phyloP scores from a whole-genome alignment of 1,284 basidiomycete genomes.

The Rhodofomes roseus region DNA sequence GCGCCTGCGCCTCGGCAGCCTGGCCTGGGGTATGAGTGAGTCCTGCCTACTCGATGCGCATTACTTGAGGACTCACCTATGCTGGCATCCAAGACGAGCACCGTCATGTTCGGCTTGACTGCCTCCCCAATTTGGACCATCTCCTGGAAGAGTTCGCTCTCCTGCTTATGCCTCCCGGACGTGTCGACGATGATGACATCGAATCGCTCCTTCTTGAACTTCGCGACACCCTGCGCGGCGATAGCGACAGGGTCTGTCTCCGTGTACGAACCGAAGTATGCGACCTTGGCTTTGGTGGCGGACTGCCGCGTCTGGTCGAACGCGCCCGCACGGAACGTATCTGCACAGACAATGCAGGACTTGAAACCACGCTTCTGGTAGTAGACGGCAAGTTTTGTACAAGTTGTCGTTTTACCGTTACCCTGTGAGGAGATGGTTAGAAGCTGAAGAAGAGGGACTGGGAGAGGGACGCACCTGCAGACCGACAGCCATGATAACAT shows the following conservation, averaged over 20 bases:
- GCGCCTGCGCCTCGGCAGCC: conserved; percentile 94
- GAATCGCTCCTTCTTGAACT: conserved; percentile 97
- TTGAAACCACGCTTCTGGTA: conserved; percentile 98
- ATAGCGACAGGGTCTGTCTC: conserved; percentile 98
- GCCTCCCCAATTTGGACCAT: conserved; percentile 97
- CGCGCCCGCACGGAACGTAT: conserved; percentile 98
- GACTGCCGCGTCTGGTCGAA: conserved; percentile 97
- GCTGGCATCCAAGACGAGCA: conserved; percentile 86
- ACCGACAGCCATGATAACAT: conserved; percentile 98
- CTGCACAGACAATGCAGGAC: conserved; percentile 97
- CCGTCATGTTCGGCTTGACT: conserved; percentile 92
- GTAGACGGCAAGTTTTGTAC: conserved; percentile 95
- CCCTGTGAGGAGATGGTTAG: conserved; percentile 48
- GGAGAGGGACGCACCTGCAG: conserved; percentile 61
- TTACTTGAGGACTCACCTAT: conserved; percentile 49
- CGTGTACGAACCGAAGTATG: conserved; percentile 98
- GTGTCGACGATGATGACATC: conserved; percentile 99
- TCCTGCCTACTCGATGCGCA: not conserved
- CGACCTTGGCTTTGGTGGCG: conserved; percentile 97
- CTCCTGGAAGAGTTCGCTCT: conserved; percentile 95
- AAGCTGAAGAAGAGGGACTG: not conserved
- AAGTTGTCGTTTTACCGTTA: conserved; percentile 98
- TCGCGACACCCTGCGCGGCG: conserved; percentile 90
- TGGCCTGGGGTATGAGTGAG: conserved; percentile 60
- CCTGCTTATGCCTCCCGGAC: conserved; percentile 95